Base-by-base conservation (phyloP, 257 asterid genomes). In the Scutellaria minor region DNA sequence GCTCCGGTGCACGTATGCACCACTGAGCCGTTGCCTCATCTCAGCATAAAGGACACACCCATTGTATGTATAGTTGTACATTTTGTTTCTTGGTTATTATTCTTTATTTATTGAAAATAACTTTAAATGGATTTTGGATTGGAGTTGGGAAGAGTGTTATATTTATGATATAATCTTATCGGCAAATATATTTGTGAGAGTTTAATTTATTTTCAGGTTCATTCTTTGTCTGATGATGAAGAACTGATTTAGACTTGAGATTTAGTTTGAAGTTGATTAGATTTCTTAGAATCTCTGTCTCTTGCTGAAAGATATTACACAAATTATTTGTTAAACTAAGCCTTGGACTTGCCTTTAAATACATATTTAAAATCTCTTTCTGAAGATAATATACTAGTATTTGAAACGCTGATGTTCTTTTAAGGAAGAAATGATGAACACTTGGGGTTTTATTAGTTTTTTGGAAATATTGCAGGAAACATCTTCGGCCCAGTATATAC, bases 1-100 rank as follows among this genome's bases (percentile, higher is more conserved):
- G 96, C 96, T 5, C 98, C 98, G 55, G 91, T 91, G 81, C 89
- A 89, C 88, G 97, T 91, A 44, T 77, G 91, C 89, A 51, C 89
- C 65, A 48, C 84, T 63, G 97, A 93, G 69, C 96, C 96, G 11
- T 54, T 86, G 75, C 98, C 98, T 51, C 98, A 87, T 85, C 96
- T 91, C 85, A 91, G 96, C 77, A 85, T 93, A 22, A 93, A 93
- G 78, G 92, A 93, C 73, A 91, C 94, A 14, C 98, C 97, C 57
- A 93, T 93, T 35, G 98, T 93, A 78, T 73, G 84, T 80, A 47
- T 55, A 20, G 1, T 51, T 5, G 3, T 54, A 35, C 12, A 22
- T 58, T 1, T 72, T 18, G 18, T 65, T 42, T 53, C 57, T 45
- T 45, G 31, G 9, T 20, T 40, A 5, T 22, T 46, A 0, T 22